A percentile compares a stretch with the other conserved stretches of the same genome.
Evolutionary conservation across 768 basidiomycete species (phyloP).

Genomic region (Clavulina sp.): DNA sequence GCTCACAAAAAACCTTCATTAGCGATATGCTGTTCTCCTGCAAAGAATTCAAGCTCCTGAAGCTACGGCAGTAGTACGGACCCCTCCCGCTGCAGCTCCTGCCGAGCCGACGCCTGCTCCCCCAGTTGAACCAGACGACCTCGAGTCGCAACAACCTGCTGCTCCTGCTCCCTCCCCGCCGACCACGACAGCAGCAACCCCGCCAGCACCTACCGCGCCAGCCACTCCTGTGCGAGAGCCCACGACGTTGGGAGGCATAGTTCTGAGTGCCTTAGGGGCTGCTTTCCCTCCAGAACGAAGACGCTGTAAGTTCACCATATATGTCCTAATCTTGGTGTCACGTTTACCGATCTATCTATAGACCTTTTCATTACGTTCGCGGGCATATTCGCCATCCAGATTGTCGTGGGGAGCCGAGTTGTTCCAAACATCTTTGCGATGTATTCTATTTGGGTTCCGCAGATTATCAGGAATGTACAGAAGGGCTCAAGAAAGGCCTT

Average conservation of each 20-base stretch:
- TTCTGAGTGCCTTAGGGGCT: too few relatives aligned
- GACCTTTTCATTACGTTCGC: conserved; percentile 54
- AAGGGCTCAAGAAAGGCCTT: conserved; percentile 57
- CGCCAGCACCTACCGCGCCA: neutral
- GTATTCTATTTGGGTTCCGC: conserved; percentile 76
- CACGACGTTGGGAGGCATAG: too few relatives aligned
- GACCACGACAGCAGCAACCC: neutral
- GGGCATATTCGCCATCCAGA: conserved; percentile 53
- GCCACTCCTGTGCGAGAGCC: neutral
- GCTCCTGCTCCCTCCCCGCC: conserved; percentile 1
- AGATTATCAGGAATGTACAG: conserved; percentile 59
- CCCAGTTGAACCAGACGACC: conserved; percentile 3
- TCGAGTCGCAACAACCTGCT: too few relatives aligned
- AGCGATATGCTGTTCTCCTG: conserved; percentile 76
- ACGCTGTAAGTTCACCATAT: conserved; percentile 8
- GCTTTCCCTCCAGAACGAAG: conserved; percentile 5
- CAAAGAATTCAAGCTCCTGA: conserved; percentile 74
- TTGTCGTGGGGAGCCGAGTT: conserved; percentile 41
- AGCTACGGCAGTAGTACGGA: conserved; percentile 18
- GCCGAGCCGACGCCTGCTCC: neutral
- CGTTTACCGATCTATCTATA: conserved; percentile 14
- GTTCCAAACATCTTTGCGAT: conserved; percentile 46
- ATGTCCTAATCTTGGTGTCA: neutral
- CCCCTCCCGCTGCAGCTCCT: conserved; percentile 16
- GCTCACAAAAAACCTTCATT: conserved; percentile 1